Evolutionary conservation across 495 filamentous ascomycete species (phyloP).

Genomic region (Talaromyces stipitatus): DNA sequence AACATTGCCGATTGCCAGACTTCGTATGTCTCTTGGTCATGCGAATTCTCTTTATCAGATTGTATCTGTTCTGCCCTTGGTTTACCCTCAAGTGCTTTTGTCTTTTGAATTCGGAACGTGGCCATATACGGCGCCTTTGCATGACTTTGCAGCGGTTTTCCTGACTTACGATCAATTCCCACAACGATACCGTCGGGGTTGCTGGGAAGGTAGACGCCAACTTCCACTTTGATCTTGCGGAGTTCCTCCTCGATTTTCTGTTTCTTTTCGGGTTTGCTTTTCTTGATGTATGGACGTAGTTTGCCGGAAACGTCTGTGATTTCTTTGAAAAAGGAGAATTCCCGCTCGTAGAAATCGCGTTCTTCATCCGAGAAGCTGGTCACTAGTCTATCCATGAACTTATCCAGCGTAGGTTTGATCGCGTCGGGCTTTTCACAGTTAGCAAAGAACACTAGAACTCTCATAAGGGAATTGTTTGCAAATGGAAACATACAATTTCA

Average conservation of each 20-base stretch:
- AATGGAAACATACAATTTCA: conserved; percentile 56
- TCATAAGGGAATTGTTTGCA: background rate
- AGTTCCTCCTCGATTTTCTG: conserved; percentile 98
- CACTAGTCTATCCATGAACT: conserved; percentile 77
- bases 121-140: conserved; percentile 99
- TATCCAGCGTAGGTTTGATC: conserved; percentile 87
- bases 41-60: conserved; percentile 15
- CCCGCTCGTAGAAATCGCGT: conserved; percentile 80
- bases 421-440: conserved; percentile 65
- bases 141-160: conserved; percentile 93
- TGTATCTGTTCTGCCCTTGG: conserved; percentile 3
- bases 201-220: conserved; percentile 93
- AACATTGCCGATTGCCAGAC: conserved; percentile 99
- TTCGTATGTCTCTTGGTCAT: conserved; percentile 57
- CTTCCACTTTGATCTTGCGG: conserved; percentile 90
- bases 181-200: conserved; percentile 96
- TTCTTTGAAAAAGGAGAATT: conserved; percentile 97
- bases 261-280: conserved; percentile 92
- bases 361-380: conserved; percentile 73
- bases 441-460: background rate
- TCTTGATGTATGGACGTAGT: conserved; percentile 87
- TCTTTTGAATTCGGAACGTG: conserved; percentile 91
- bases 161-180: conserved; percentile 94
- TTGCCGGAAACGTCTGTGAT: conserved; percentile 94
- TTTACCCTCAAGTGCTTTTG: conserved; percentile 32